phyloP scores from a whole-genome alignment of 1,284 basidiomycete genomes.

The Apiotrichum akiyoshidainum region DNA sequence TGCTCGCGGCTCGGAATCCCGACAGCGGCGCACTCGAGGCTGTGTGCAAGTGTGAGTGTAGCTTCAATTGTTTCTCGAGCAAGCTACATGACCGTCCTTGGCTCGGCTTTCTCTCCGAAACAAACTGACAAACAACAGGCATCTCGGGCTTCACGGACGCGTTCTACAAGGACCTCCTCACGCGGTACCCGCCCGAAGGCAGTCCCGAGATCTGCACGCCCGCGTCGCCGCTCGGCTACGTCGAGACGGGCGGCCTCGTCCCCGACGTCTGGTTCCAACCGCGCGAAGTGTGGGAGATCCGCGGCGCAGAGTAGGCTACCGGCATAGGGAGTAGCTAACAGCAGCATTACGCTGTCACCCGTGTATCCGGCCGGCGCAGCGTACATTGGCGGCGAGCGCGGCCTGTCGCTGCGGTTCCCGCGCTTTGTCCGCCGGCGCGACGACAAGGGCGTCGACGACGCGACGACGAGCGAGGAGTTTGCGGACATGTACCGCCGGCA shows the following conservation, averaged over 20 bases:
- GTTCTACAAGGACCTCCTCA: constrained; percentile 73
- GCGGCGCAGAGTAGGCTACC: constrained; percentile 71
- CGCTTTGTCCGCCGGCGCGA: constrained; percentile 56
- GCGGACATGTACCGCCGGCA: constrained; percentile 67
- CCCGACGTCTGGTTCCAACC: constrained; percentile 85
- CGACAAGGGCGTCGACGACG: constrained; percentile 57
- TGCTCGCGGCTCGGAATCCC: constrained; percentile 76
- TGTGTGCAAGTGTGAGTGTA: constrained; percentile 69
- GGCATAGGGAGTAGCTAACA: background rate
- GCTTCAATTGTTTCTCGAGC: too few species aligned
- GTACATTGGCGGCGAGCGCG: constrained; percentile 64
- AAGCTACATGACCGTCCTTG: too few species aligned
- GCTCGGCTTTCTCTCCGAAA: too few species aligned
- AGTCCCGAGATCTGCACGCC: constrained; percentile 63
- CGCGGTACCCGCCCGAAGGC: constrained; percentile 61
- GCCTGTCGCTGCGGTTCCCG: constrained; percentile 63
- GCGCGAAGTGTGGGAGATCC: constrained; percentile 84
- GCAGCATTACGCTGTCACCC: constrained; percentile 79
- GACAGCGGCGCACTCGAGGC: constrained; percentile 68
- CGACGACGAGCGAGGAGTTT: constrained; percentile 58
- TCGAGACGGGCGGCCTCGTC: constrained; percentile 68
- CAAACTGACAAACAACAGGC: constrained; percentile 16
- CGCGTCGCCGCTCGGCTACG: constrained; percentile 59
- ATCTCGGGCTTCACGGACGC: constrained; percentile 75
- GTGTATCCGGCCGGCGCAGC: constrained; percentile 78